phyloP scores from a whole-genome alignment of 169 alveolate species.

The Plasmodium yoelii region DNA sequence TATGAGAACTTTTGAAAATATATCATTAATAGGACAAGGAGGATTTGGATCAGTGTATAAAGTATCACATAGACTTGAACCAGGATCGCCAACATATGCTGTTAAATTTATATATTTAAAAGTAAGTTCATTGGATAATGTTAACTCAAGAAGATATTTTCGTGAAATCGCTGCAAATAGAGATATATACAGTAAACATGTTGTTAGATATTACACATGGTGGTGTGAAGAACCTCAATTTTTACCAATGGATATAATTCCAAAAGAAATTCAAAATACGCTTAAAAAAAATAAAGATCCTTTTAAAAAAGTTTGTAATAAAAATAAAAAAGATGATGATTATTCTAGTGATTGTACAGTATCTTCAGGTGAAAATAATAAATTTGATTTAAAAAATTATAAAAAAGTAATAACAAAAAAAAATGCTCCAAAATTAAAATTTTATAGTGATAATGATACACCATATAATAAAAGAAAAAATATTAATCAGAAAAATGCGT shows the following conservation, averaged over 20 bases:
- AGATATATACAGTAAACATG: conserved; percentile 91
- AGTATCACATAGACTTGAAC: conserved; percentile 91
- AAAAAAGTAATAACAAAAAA: conserved; percentile 71
- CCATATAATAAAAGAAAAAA: conserved; percentile 13
- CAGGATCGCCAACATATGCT: conserved; percentile 91
- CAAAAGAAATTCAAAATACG: conserved; percentile 82
- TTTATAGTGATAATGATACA: conserved; percentile 71
- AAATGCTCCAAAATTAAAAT: conserved; percentile 24
- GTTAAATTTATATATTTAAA: conserved; percentile 87
- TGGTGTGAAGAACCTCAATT: conserved; percentile 94
- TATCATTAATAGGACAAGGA: conserved; percentile 90
- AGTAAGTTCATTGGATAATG: conserved; percentile 87
- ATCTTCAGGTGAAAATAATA: conserved; percentile 71
- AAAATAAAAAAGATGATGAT: conserved; percentile 28
- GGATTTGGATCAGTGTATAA: conserved; percentile 93
- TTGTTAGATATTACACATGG: conserved; percentile 93
- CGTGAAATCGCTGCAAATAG: conserved; percentile 92
- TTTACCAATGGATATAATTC: conserved; percentile 85
- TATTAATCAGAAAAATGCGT: conserved; percentile 2
- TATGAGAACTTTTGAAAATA: conserved; percentile 87
- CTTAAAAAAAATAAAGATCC: conserved; percentile 83
- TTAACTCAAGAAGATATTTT: conserved; percentile 88
- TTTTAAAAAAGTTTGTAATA: conserved; percentile 46
- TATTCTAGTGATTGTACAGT: conserved; percentile 27
- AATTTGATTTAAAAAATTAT: conserved; percentile 53